phyloP scores from a whole-genome alignment of 1,284 basidiomycete genomes.

The Quambalaria eucalypti region DNA sequence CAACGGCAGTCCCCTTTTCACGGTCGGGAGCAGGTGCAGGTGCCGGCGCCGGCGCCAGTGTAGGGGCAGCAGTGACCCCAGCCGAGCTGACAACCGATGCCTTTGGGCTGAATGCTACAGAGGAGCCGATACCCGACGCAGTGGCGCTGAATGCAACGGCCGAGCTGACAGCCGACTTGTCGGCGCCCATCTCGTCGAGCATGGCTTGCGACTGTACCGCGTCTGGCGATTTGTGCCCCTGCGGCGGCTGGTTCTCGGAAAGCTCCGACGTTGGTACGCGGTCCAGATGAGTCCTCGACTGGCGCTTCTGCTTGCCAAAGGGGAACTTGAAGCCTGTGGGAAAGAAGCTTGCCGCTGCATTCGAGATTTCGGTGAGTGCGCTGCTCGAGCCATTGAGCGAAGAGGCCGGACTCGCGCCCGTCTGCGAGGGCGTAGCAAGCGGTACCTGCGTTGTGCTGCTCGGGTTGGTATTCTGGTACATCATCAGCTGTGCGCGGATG shows the following conservation, averaged over 20 bases:
- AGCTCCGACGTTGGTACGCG: no score
- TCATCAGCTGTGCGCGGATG: constrained; percentile 57
- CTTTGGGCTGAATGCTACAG: no score
- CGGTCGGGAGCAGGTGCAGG: neutral
- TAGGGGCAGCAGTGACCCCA: neutral
- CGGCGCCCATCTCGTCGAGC: no score
- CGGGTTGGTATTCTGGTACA: no score
- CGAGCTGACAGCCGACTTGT: neutral
- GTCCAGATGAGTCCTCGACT: no score
- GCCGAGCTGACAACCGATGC: neutral
- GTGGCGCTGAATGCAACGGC: no score
- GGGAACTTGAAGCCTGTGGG: neutral
- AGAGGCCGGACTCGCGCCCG: neutral
- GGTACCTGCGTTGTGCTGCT: neutral
- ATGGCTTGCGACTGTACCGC: no score
- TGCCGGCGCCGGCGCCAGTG: no score
- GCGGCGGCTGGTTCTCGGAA: no score
- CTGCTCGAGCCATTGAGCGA: neutral
- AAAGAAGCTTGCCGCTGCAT: neutral
- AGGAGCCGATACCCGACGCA: no score
- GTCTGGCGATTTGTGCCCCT: no score
- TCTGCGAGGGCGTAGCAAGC: neutral
- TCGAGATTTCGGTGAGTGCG: neutral
- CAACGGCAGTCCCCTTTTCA: neutral
- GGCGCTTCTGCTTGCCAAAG: neutral